These are phyloP conservation scores for Starmerella vaccinii DNA, from an alignment of 805 yeast species.

Conservation along the genomic window DNA sequence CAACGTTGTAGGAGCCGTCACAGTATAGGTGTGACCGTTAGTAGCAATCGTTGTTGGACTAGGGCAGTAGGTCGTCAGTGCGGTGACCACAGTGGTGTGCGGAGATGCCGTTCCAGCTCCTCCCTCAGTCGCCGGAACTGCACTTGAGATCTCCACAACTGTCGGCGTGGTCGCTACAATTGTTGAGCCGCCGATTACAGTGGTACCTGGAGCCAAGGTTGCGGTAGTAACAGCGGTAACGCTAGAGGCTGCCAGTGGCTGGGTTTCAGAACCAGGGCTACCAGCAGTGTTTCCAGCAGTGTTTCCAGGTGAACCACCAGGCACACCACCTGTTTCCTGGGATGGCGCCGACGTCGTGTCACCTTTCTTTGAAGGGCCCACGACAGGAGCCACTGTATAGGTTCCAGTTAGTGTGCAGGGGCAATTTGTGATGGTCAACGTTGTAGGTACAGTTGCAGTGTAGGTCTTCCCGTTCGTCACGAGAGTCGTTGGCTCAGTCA, in stretches of 20 bases:
- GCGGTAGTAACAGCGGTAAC: neutral
- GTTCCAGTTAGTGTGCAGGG: slow-evolving; percentile 53
- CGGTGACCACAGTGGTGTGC: slow-evolving; percentile 12
- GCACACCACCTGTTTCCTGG: neutral
- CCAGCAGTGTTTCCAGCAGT: neutral
- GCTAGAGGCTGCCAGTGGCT: neutral
- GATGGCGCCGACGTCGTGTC: neutral
- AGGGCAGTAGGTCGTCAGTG: slow-evolving; percentile 48
- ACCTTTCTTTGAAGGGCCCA: slow-evolving; percentile 1
- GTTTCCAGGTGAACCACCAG: neutral
- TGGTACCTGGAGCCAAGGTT: neutral
- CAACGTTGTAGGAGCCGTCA: slow-evolving; percentile 59
- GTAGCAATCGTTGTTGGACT: slow-evolving; percentile 47
- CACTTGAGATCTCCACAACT: neutral
- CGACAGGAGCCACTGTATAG: neutral
- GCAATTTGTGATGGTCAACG: slow-evolving; percentile 74
- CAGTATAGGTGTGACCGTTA: slow-evolving; percentile 56
- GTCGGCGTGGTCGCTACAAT: neutral
- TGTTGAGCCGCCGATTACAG: neutral
- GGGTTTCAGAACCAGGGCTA: neutral
- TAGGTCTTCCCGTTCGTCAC: neutral
- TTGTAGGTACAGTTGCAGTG: slow-evolving; percentile 39
- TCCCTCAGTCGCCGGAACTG: neutral
- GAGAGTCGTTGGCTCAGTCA: neutral
- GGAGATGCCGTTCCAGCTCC: neutral